Base-by-base conservation (phyloP, 352 stramenopile species). In the Phytophthora rubi region DNA sequence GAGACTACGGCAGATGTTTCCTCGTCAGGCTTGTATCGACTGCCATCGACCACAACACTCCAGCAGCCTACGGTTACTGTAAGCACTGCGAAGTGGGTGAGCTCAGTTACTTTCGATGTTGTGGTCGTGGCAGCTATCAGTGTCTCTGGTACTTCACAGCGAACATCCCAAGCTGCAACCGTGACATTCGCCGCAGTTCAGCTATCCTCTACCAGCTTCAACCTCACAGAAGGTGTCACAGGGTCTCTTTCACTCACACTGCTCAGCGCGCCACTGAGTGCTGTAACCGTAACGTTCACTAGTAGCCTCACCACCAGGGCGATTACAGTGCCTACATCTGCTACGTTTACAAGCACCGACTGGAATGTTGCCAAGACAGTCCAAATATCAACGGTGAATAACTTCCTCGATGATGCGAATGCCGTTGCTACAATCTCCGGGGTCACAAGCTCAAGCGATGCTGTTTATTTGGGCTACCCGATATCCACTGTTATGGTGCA, bases 381-480 rank as follows among this genome's bases (percentile, higher is more conserved):
- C n/a, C 73, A 82, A 44, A 67, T 90, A 15, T 35, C 51, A 30
- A 77, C 80, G 13, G 33, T 80, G 0, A 88, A 88, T 54, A 83
- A 92, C 42, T 88, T 80, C 42, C 2, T 92, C 2, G 78, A 92
- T 56, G 80, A 90, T 49, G 59, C 53, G 0, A 75, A 87, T 45
- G 65, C 54, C 1, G 49, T 62, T 2, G 70, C 75, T 18, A 60
- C 30, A 0, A 65, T 89, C 35, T 67, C 54, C 1, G 48, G 66
- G 3, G 62, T 68, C 2, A 69, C 85, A 18, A 59, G 48, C 0
- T 85, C 80, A 6, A 76, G 28, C 0, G 84, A 92, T 56, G 15
- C 56, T 0, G 9, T 86, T 4, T 90, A 92, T 51, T 59, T 65
- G 0, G 49, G 39, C 0, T 80, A 72, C 18, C 2, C 35, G 1